Base-by-base conservation (phyloP, 1,284 basidiomycete genomes). In the Microbotryum lychnidis-dioicae region DNA sequence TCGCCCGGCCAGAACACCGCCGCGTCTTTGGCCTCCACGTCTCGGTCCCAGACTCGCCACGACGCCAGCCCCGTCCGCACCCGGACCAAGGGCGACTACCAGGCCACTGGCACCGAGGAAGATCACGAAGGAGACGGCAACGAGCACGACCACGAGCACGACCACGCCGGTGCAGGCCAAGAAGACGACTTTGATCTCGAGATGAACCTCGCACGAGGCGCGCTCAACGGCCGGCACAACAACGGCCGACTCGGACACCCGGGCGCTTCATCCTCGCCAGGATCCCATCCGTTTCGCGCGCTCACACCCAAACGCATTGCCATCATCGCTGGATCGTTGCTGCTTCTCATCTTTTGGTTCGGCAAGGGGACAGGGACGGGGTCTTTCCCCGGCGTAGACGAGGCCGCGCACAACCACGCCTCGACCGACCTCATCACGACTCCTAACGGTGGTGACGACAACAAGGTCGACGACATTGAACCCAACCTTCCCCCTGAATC, bases 131-230 rank as follows among this genome's bases (percentile, higher is more conserved):
- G 6, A 6, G 14, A 42, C 37, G 37, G 16, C 37, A 6, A 42
- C 37, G 31, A 31, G 1, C 7, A 31, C 80, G 5, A 82, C 83
- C 20, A 86, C 80, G 2, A 79, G 82, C 58, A 87, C 83, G 20
- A 85, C 85, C 20, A 77, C 80, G 1, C 86, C 83, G 5, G 84
- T 84, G 57, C 80, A 82, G 0, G 83, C 83, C 20, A 87, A 82
- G 0, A 83, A 85, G 58, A 58, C 56, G 51, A 45, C 25, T 60
- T 45, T 23, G 64, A 65, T 31, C 42, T 18, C 20, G 55, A 60
- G 33, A 63, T 66, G 58, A 56, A 29, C 44, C 51, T 63, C 37
- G 58, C 52, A 4, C 62, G 56, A 44, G 49, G 21, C 21, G 54
- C 42, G 4, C 45, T 56, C 4, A 54, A 55, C 25, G 55, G 46